Evolutionary conservation across 2,329 filamentous ascomycete genomes (phyloP).

Genomic region (Penicillium paneum): DNA sequence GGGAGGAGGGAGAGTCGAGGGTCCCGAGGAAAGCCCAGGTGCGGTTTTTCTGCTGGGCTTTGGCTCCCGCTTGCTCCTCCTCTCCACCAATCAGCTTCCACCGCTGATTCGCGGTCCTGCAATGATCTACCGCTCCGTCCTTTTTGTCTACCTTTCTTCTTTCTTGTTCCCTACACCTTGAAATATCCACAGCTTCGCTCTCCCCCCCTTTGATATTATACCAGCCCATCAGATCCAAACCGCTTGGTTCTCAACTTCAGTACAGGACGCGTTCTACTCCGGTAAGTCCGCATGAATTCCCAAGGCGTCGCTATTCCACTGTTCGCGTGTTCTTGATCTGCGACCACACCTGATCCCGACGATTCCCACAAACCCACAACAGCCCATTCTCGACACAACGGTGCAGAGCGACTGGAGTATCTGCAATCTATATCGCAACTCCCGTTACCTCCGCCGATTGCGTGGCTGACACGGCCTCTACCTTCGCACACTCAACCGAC

Average conservation of each 20-base stretch:
- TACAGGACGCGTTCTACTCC: conserved; percentile 11
- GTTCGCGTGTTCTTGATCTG: conserved; percentile 4
- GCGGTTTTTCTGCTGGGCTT: conserved; percentile 20
- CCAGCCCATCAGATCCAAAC: not conserved
- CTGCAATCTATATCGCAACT: not conserved
- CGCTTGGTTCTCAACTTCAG: not conserved
- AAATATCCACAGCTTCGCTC: not conserved
- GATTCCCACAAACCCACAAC: not conserved
- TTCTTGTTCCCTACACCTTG: conserved; percentile 11
- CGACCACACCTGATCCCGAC: conserved; percentile 7
- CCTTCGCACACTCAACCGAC: not conserved
- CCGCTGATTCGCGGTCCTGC: conserved; percentile 25
- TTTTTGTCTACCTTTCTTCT: conserved; percentile 29
- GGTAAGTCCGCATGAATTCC: conserved; percentile 8
- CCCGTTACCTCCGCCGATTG: not conserved
- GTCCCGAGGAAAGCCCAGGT: conserved; percentile 22
- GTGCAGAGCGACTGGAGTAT: not conserved
- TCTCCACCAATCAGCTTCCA: conserved; percentile 36
- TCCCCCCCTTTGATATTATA: not conserved
- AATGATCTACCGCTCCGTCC: conserved; percentile 38
- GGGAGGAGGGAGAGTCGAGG: conserved; percentile 34
- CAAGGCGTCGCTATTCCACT: not conserved
- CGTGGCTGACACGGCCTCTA: conserved; percentile 3
- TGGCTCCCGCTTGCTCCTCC: conserved; percentile 36
- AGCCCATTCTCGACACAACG: not conserved